Conservation (phyloP, 192 early-diverging fungal species). For the Spizellomyces sp. region DNA sequence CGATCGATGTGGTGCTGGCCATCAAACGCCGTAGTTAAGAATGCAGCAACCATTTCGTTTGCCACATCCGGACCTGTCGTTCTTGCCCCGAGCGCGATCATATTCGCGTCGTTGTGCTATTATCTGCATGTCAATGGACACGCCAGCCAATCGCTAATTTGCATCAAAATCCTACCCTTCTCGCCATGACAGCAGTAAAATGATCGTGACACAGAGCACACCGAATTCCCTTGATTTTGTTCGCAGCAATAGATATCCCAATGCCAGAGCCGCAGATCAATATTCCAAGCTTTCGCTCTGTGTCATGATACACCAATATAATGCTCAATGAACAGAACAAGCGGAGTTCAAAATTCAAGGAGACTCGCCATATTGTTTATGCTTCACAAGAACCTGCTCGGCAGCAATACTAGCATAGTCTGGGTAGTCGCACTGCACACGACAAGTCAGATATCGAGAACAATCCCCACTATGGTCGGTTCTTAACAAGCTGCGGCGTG, state of each 20-base stretch:
- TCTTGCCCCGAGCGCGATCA: conserved; percentile 33
- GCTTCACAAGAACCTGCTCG: conserved; percentile 15
- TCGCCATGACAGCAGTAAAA: conserved; percentile 35
- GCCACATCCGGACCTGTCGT: conserved; percentile 38
- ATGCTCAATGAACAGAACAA: background rate
- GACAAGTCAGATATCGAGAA: conserved; percentile 6
- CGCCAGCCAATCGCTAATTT: background rate
- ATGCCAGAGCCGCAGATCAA: conserved; percentile 42
- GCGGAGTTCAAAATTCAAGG: background rate
- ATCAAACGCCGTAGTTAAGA: conserved; percentile 33
- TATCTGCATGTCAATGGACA: background rate
- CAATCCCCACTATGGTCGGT: background rate
- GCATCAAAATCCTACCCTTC: conserved; percentile 26
- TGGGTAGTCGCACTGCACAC: conserved; percentile 35
- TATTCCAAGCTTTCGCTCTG: conserved; percentile 26
- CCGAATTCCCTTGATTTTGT: conserved; percentile 41
- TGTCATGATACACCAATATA: background rate
- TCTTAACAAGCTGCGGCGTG: background rate
- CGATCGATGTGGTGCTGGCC: conserved; percentile 28
- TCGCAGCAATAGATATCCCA: conserved; percentile 41
- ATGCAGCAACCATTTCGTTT: conserved; percentile 34
- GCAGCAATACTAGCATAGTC: conserved; percentile 33
- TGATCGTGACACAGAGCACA: conserved; percentile 43
- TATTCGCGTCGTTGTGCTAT: conserved; percentile 43
- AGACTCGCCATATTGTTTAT: background rate